phyloP scores from a whole-genome alignment of 805 yeast species.

The Zygosaccharomyces lentus region DNA sequence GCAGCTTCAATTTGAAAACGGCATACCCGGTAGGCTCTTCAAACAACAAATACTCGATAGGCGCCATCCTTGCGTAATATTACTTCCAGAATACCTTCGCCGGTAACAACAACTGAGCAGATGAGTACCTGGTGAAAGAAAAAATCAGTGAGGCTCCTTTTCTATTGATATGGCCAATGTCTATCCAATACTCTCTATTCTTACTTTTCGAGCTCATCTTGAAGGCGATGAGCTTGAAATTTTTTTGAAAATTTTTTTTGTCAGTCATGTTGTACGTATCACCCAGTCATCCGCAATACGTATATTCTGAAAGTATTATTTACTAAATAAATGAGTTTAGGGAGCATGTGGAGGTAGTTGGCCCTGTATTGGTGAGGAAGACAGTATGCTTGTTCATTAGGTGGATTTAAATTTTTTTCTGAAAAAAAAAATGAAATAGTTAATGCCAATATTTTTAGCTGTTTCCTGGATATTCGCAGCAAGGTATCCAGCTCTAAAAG shows the following conservation, averaged over 20 bases:
- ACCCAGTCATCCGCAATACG: background rate
- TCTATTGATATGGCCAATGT: background rate
- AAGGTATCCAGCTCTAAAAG: too few relatives aligned
- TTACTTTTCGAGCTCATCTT: conserved; percentile 9
- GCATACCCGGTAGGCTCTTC: conserved; percentile 99
- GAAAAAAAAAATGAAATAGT: too few relatives aligned
- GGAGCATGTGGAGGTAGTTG: background rate
- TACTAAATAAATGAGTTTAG: background rate
- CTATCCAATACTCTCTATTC: background rate
- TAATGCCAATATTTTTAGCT: too few relatives aligned
- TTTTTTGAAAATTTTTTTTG: conserved; percentile 6
- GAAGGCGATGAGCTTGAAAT: conserved; percentile 11
- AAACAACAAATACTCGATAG: conserved; percentile 84
- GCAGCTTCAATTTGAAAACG: conserved; percentile 85
- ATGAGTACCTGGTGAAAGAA: background rate
- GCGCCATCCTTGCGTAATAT: conserved; percentile 44
- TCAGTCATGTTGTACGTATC: background rate
- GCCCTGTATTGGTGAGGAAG: background rate
- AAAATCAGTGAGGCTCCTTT: background rate
- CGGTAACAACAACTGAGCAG: background rate
- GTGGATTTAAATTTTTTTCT: too few relatives aligned
- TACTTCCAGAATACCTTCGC: background rate
- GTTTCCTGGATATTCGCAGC: too few relatives aligned
- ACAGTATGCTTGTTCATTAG: too few relatives aligned
- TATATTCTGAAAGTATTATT: background rate